phyloP scores from a whole-genome alignment of 1,284 basidiomycete genomes.

The Chalciporus sp. region DNA sequence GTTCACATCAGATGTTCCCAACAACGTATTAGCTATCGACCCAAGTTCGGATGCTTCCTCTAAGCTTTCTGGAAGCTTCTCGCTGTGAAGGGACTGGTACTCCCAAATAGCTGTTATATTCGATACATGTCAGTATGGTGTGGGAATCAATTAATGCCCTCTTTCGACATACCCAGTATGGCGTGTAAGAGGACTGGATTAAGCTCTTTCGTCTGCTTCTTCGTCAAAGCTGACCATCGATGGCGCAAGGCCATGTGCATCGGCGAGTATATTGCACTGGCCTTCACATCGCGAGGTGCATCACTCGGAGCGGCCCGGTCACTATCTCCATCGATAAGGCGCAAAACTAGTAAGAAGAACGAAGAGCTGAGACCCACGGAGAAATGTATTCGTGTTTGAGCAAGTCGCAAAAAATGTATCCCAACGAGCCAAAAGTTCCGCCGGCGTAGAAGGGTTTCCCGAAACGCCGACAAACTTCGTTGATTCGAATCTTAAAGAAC shows the following conservation, averaged over 20 bases:
- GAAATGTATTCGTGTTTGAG: constrained; percentile 83
- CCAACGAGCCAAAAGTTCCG: constrained; percentile 87
- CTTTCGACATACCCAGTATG: constrained; percentile 62
- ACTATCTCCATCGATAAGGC: constrained; percentile 36
- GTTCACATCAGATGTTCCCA: constrained; percentile 68
- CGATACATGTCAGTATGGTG: constrained; percentile 12
- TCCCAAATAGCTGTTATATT: constrained; percentile 77
- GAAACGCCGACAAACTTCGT: constrained; percentile 72
- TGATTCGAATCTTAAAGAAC: constrained; percentile 69
- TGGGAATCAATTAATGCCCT: constrained; percentile 6
- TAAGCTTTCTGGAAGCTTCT: constrained; percentile 55
- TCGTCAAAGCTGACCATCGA: constrained; percentile 70
- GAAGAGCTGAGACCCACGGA: constrained; percentile 55
- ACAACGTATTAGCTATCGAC: constrained; percentile 59
- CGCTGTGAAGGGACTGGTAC: constrained; percentile 65
- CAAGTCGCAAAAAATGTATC: constrained; percentile 94
- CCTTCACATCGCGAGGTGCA: constrained; percentile 64
- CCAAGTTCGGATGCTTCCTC: constrained; percentile 60
- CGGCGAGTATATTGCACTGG: constrained; percentile 65
- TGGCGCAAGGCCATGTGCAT: constrained; percentile 67
- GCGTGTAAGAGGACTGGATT: constrained; percentile 74
- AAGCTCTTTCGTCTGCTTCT: constrained; percentile 76
- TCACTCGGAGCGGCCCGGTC: constrained; percentile 66
- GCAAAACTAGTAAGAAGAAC: constrained; percentile 15
- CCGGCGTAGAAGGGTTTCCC: constrained; percentile 86